phyloP scores from a whole-genome alignment of 108 stramenopile genomes.

The Conticribra weissflogii region DNA sequence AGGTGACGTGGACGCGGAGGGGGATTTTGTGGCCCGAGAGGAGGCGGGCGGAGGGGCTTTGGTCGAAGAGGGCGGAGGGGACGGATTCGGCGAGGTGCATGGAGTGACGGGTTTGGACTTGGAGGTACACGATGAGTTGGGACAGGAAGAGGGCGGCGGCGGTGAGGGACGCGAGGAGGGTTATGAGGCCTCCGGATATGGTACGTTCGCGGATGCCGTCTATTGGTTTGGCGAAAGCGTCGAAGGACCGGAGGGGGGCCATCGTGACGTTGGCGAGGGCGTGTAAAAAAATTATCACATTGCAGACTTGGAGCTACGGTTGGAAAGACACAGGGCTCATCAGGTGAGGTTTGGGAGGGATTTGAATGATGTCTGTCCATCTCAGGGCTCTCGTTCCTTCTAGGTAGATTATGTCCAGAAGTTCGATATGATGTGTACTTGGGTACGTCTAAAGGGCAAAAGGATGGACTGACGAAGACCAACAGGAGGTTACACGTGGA shows the following conservation, averaged over 20 bases:
- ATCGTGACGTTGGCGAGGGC: constrained; percentile 18
- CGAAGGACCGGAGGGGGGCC: constrained; percentile 45
- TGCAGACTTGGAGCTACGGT: background rate
- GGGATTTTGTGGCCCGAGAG: constrained; percentile 40
- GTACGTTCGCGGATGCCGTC: constrained; percentile 72
- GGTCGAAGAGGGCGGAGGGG: constrained; percentile 45
- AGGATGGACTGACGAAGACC: too few relatives aligned
- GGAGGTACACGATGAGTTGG: constrained; percentile 65
- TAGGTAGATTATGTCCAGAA: too few relatives aligned
- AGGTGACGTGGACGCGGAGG: constrained; percentile 67
- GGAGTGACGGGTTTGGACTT: constrained; percentile 61
- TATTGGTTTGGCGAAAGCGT: constrained; percentile 77
- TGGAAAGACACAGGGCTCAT: background rate
- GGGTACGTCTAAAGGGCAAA: too few relatives aligned
- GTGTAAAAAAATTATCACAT: too few relatives aligned
- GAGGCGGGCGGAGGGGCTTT: constrained; percentile 17
- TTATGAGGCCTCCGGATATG: constrained; percentile 73
- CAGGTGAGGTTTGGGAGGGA: background rate
- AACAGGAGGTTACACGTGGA: too few relatives aligned
- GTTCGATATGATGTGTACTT: too few relatives aligned
- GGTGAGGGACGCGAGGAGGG: constrained; percentile 60
- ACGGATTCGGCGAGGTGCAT: constrained; percentile 68
- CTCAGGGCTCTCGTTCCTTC: too few relatives aligned
- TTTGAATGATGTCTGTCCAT: too few relatives aligned
- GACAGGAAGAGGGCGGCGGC: constrained; percentile 69